Evolutionary conservation across 1,139 yeast genomes (phyloP).

Genomic region (Candida glucosophila): DNA sequence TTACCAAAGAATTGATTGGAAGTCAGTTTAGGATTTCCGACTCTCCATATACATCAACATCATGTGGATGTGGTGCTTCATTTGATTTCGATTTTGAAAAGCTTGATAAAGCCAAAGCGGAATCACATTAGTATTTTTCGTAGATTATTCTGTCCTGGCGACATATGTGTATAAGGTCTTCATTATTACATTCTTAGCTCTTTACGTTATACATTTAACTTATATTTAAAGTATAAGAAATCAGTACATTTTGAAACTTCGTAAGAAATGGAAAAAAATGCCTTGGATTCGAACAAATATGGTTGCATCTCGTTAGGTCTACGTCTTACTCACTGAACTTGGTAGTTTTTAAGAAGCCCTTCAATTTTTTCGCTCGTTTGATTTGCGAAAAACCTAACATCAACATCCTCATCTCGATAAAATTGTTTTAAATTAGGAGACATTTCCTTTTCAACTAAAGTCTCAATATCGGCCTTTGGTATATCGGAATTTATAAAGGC

Average conservation of each 20-base stretch:
- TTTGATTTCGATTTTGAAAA: conserved; percentile 81
- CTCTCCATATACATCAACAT: conserved; percentile 81
- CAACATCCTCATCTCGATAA: conserved; percentile 70
- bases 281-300: too few species aligned
- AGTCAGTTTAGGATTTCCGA: conserved; percentile 87
- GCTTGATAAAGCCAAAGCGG: conserved; percentile 11
- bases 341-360: conserved; percentile 11
- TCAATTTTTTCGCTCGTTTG: conserved; percentile 42
- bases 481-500: conserved; percentile 25
- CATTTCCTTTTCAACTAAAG: conserved; percentile 27
- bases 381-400: conserved; percentile 80
- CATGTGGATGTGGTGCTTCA: conserved; percentile 96
- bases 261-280: too few species aligned
- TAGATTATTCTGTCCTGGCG: too few species aligned
- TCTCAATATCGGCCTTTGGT: conserved; percentile 3
- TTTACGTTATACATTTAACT: too few species aligned
- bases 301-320: too few species aligned
- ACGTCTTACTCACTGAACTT: too few species aligned
- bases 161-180: background rate
- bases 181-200: conserved; percentile 1
- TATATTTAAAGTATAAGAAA: too few species aligned
- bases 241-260: too few species aligned
- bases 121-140: background rate
- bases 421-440: conserved; percentile 60
- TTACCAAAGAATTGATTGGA: conserved; percentile 88